phyloP scores from a whole-genome alignment of 352 stramenopile genomes.

The Phytophthora pisi region DNA sequence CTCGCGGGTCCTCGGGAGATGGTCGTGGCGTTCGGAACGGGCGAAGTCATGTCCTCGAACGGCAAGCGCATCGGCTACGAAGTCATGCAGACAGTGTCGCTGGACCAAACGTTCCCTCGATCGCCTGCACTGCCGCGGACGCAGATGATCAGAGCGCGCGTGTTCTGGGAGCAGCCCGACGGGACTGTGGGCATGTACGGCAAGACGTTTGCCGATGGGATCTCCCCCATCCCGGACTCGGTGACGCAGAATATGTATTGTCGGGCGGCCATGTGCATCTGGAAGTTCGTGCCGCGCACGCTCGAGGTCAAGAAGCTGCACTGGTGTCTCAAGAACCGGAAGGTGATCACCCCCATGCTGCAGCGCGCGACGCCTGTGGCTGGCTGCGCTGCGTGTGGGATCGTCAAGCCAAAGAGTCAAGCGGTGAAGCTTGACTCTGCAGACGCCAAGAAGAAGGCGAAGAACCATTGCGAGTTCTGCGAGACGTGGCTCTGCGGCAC shows the following conservation, averaged over 20 bases:
- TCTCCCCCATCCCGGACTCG: slow-evolving; percentile 22
- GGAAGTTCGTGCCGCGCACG: slow-evolving; percentile 31
- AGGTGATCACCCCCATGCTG: slow-evolving; percentile 5
- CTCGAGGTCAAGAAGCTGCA: slow-evolving; percentile 33
- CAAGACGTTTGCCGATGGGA: slow-evolving; percentile 30
- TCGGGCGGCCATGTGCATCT: slow-evolving; percentile 19
- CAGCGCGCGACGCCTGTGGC: neutral
- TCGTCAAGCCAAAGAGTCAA: neutral
- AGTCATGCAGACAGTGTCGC: slow-evolving; percentile 23
- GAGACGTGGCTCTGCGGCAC: slow-evolving; percentile 17
- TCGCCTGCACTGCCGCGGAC: slow-evolving; percentile 13
- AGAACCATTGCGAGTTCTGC: slow-evolving; percentile 29
- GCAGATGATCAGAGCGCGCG: slow-evolving; percentile 19
- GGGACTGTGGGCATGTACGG: slow-evolving; percentile 28
- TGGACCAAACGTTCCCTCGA: slow-evolving; percentile 8
- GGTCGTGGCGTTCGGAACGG: slow-evolving; percentile 17
- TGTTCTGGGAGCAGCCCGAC: slow-evolving; percentile 31
- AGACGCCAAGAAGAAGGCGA: neutral
- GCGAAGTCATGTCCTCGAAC: slow-evolving; percentile 15
- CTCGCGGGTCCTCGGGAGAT: slow-evolving; percentile 26
- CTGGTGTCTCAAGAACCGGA: slow-evolving; percentile 38
- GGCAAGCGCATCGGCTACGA: slow-evolving; percentile 30
- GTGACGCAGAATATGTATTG: slow-evolving; percentile 25
- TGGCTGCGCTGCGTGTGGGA: slow-evolving; percentile 11
- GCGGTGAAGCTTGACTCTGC: neutral